Base-by-base conservation (phyloP, 139 green algal species). In the Chlamydomonas asymmetrica region DNA sequence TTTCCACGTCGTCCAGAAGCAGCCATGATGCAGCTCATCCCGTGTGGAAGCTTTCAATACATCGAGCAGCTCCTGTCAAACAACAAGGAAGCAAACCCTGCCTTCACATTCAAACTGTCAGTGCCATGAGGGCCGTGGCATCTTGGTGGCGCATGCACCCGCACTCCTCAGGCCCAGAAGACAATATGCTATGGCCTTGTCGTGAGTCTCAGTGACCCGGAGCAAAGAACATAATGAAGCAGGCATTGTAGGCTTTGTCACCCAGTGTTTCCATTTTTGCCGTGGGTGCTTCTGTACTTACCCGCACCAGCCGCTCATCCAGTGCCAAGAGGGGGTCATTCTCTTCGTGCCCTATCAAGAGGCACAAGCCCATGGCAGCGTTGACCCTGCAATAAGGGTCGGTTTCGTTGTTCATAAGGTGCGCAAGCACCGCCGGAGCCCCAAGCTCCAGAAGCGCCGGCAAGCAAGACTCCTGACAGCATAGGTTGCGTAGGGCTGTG, bases 331-430 rank as follows among this genome's bases (percentile, higher is more conserved):
- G 50, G 25, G 48, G 35, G 59, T 75, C 32, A 60, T 75, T 63
- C 63, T 75, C 76, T 62, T 81, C 80, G 31, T 80, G 66, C 25
- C 80, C 80, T 50, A 85, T 68, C 43, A 85, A 49, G 66, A 75
- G 63, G 29, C 69, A 74, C 52, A 81, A 57, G 10, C 68, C 64
- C 63, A 81, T 69, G 40, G 80, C 78, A 52, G 66, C 62, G 74
- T 85, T 85, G 67, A 85, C 78, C 50, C 80, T 67, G 29, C 40
- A 38, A 40, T 65, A 74, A 4, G 68, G 67, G 57, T 81, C 65
- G 35, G 41, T 27, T 64, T 80, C 65, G 25, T 50, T 50, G 40
- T 80, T 54, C 74, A 80, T 80, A 29, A 80, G 54, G 1, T 41
- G 59, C 27, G 59, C 66, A 67, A 82, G 66, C 59, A 57, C 66